phyloP scores from a whole-genome alignment of 2,329 filamentous ascomycete genomes.

The Phialophora verrucosa region DNA sequence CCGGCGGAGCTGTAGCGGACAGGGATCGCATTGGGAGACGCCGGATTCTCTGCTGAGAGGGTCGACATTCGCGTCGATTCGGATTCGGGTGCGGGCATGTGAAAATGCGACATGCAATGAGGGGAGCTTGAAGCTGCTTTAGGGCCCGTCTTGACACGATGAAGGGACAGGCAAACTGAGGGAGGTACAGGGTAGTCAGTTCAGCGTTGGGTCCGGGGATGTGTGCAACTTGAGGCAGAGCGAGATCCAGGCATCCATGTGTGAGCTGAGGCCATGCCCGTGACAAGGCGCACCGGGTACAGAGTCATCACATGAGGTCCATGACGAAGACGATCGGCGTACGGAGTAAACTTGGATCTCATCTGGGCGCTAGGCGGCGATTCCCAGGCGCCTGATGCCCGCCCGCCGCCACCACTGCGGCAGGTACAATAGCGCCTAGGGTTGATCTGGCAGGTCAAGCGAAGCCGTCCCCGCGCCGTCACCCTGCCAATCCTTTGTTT shows the following conservation, averaged over 20 bases:
- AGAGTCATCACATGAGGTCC: conserved; percentile 20
- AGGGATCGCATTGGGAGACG: conserved; percentile 71
- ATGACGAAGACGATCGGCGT: conserved; percentile 12
- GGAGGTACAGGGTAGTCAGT: neutral
- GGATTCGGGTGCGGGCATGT: conserved; percentile 20
- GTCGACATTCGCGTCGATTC: conserved; percentile 30
- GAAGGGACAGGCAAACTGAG: neutral
- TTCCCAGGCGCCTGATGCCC: conserved; percentile 3
- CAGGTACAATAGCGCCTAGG: neutral
- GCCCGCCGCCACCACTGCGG: neutral
- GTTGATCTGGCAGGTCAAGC: neutral
- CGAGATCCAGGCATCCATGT: neutral
- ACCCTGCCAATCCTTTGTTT: conserved; percentile 13
- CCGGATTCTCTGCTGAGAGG: conserved; percentile 36
- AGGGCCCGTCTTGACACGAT: too few relatives aligned
- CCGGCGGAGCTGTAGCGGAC: conserved; percentile 73
- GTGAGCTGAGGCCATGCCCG: neutral
- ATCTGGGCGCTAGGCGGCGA: conserved; percentile 7
- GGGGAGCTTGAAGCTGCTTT: neutral
- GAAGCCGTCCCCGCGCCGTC: conserved; percentile 11
- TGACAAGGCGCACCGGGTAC: conserved; percentile 1
- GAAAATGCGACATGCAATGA: conserved; percentile 17
- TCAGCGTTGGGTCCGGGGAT: neutral
- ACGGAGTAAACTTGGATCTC: neutral
- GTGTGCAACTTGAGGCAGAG: neutral